These are phyloP conservation scores for Cystobasidium tubakii DNA, from an alignment of 768 basidiomycete species.

Conservation along the genomic window DNA sequence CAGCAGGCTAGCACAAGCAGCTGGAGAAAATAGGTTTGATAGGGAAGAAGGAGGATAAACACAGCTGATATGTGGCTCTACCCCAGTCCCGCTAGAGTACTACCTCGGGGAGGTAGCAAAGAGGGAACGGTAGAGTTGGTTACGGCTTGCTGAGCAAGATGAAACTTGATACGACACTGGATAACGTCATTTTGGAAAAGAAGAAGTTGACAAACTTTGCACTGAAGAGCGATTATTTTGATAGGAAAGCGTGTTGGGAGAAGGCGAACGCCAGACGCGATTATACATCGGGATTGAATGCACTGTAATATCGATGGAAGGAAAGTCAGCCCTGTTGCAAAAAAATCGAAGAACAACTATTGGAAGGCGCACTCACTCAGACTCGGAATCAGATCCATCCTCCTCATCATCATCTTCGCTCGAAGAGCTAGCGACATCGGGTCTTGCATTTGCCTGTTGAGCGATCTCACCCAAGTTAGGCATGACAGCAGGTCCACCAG, in stretches of 20 bases:
- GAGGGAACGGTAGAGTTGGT: background rate
- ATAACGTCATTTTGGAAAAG: background rate
- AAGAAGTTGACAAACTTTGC: background rate
- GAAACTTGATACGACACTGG: background rate
- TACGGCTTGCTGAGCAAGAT: background rate
- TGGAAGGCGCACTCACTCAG: conserved; percentile 11
- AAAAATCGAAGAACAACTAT: too few species aligned
- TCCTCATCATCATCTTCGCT: conserved; percentile 34
- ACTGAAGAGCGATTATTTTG: background rate
- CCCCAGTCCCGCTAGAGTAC: background rate
- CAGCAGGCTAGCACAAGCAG: background rate
- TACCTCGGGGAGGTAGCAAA: background rate
- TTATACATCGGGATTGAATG: background rate
- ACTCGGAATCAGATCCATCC: conserved; percentile 33
- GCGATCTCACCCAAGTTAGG: background rate
- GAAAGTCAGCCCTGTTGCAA: background rate
- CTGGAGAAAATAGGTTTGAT: background rate
- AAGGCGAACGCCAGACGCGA: too few species aligned
- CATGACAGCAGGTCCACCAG: conserved; percentile 21
- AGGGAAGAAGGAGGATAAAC: background rate
- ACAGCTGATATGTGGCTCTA: background rate
- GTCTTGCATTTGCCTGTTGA: conserved; percentile 23
- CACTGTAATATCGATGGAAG: background rate
- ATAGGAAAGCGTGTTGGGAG: background rate
- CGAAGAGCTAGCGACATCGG: conserved; percentile 33